Evolutionary conservation across 352 stramenopile species (phyloP).

Genomic region (Lagenidium giganteum): DNA sequence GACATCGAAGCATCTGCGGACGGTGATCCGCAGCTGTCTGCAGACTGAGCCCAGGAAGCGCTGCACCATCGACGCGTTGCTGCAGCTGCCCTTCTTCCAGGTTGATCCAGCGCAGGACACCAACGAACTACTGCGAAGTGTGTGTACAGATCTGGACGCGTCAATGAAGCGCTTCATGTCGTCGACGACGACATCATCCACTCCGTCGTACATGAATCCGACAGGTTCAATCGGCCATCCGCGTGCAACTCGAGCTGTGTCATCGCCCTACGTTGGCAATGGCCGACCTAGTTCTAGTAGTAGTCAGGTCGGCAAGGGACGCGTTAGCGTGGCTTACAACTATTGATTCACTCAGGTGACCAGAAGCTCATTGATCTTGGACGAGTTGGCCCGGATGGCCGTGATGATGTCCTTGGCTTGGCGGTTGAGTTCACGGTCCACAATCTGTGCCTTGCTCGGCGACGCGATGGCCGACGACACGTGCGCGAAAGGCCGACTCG

Average conservation of each 20-base stretch:
- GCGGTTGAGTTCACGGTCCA: constrained; percentile 1
- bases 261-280: no score
- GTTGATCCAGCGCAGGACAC: constrained; percentile 41
- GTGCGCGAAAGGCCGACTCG: no score
- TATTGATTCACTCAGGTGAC: constrained; percentile 8
- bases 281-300: no score
- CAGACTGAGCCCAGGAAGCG: constrained; percentile 37
- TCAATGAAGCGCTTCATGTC: constrained; percentile 39
- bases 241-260: no score
- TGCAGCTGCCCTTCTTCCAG: constrained; percentile 43
- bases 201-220: no score
- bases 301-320: no score
- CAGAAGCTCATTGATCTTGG: constrained; percentile 76
- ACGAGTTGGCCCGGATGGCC: constrained; percentile 54
- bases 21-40: constrained; percentile 37
- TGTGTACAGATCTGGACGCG: constrained; percentile 53
- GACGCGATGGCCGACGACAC: no score
- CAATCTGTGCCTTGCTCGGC: constrained; percentile 7
- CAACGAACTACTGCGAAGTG: constrained; percentile 43
- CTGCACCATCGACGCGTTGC: constrained; percentile 20
- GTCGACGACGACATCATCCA: constrained; percentile 1
- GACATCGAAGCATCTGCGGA: constrained; percentile 38
- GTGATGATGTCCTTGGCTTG: constrained; percentile 58
- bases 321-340: no score
- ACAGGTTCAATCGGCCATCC: no score